These are phyloP conservation scores for Aspergillus aculeatus DNA, from an alignment of 2,329 filamentous ascomycete genomes.

Conservation along the genomic window DNA sequence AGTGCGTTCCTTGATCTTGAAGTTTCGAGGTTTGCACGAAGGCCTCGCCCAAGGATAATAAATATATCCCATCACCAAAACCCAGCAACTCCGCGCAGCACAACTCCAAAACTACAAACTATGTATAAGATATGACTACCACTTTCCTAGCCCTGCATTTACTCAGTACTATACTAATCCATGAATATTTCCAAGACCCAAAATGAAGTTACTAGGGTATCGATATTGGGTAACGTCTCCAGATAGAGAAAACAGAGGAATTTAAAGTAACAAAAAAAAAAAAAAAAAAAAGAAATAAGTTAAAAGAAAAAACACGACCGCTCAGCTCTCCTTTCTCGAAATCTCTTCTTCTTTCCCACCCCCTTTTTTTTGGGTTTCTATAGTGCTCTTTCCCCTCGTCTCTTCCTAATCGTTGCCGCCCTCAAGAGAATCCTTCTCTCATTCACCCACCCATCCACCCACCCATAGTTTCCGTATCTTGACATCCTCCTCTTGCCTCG, in stretches of 20 bases:
- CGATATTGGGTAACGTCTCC: conserved; percentile 32
- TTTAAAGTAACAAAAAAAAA: not conserved
- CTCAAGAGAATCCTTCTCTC: not conserved
- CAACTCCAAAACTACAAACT: no score
- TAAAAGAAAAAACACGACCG: not conserved
- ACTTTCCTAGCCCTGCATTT: no score
- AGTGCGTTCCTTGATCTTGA: no score
- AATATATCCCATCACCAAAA: no score
- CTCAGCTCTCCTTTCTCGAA: conserved; percentile 3
- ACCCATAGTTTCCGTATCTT: not conserved
- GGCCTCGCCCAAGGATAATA: no score
- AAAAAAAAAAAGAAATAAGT: conserved; percentile 17
- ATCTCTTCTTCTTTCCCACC: not conserved
- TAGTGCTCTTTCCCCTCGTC: not conserved
- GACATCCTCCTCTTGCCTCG: not conserved
- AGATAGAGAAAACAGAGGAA: conserved; percentile 11
- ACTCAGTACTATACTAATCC: not conserved
- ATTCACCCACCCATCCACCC: not conserved
- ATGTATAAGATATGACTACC: no score
- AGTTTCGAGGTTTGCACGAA: no score
- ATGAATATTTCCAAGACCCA: not conserved
- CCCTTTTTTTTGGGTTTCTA: not conserved
- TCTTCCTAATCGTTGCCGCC: no score
- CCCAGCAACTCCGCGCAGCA: no score
- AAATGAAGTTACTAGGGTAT: conserved; percentile 33